Conservation (phyloP, 768 basidiomycete genomes). For the Collybia mongolica region DNA sequence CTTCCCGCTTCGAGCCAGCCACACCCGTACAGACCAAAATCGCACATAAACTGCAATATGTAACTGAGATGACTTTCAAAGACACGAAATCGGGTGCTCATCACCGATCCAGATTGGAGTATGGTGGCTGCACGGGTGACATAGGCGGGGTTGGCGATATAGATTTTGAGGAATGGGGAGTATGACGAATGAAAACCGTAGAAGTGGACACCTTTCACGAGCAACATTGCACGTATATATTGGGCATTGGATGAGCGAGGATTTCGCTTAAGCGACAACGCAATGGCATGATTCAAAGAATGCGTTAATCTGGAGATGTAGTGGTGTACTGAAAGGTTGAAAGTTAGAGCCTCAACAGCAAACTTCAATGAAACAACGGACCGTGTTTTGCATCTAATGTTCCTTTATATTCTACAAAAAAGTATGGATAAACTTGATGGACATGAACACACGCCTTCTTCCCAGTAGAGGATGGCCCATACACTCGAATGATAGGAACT, state of each 20-base stretch:
- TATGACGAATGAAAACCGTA: slow-evolving; percentile 91
- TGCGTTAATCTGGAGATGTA: slow-evolving; percentile 69
- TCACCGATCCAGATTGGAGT: slow-evolving; percentile 78
- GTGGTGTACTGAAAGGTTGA: slow-evolving; percentile 54
- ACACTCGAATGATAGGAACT: slow-evolving; percentile 85
- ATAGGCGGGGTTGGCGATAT: slow-evolving; percentile 67
- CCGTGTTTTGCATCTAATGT: slow-evolving; percentile 63
- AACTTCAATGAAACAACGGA: slow-evolving; percentile 24
- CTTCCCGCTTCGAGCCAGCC: slow-evolving; percentile 80
- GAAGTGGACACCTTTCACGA: slow-evolving; percentile 94
- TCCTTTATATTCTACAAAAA: slow-evolving; percentile 81
- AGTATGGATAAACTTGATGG: slow-evolving; percentile 94
- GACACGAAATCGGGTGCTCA: slow-evolving; percentile 73
- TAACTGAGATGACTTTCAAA: slow-evolving; percentile 93
- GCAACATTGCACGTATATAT: slow-evolving; percentile 71
- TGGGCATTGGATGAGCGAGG: slow-evolving; percentile 56
- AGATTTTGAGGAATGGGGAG: slow-evolving; percentile 86
- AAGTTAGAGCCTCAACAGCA: slow-evolving; percentile 1
- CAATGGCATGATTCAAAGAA: slow-evolving; percentile 86
- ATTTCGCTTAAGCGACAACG: slow-evolving; percentile 74
- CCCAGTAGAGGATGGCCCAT: slow-evolving; percentile 76
- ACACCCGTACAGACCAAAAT: slow-evolving; percentile 94
- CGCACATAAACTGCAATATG: slow-evolving; percentile 89
- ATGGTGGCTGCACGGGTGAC: slow-evolving; percentile 72
- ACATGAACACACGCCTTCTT: slow-evolving; percentile 84